Conservation (phyloP, 192 early-diverging fungal genomes). For the Rhizophagus prolifer region DNA sequence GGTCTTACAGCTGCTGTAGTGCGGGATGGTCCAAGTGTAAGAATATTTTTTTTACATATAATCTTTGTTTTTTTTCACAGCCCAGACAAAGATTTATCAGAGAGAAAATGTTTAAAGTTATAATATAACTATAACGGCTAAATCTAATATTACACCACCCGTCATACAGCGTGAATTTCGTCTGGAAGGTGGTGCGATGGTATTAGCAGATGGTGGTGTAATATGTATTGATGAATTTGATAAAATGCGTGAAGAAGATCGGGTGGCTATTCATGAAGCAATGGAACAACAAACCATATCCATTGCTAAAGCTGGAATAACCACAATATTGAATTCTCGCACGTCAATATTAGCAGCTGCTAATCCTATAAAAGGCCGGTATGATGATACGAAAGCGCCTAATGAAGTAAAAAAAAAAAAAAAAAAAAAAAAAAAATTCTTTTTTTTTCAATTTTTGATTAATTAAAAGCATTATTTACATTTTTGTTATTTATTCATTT, state of each 20-base stretch:
- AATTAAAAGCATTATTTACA: neutral
- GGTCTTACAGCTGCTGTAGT: constrained; percentile 98
- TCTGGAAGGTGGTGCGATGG: constrained; percentile 99
- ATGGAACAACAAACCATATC: constrained; percentile 99
- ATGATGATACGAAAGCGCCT: constrained; percentile 97
- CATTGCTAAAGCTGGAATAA: constrained; percentile 99
- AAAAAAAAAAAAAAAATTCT: neutral
- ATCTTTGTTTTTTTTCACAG: no score
- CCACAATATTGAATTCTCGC: constrained; percentile 95
- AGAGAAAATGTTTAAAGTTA: no score
- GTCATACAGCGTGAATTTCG: constrained; percentile 98
- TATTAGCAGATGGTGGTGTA: constrained; percentile 96
- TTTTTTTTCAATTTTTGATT: neutral
- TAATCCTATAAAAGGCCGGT: constrained; percentile 97
- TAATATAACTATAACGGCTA: no score
- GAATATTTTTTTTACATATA: constrained; percentile 15
- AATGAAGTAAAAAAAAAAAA: constrained; percentile 65
- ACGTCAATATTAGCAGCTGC: constrained; percentile 97
- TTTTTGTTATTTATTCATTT: constrained; percentile 22
- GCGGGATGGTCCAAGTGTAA: constrained; percentile 81
- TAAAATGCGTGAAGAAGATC: constrained; percentile 99
- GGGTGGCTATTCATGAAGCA: constrained; percentile 99
- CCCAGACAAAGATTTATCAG: no score
- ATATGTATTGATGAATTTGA: constrained; percentile 99
- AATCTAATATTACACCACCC: no score